Evolutionary conservation across 192 early-diverging fungal species (phyloP).

Genomic region (Phycomyces nitens): DNA sequence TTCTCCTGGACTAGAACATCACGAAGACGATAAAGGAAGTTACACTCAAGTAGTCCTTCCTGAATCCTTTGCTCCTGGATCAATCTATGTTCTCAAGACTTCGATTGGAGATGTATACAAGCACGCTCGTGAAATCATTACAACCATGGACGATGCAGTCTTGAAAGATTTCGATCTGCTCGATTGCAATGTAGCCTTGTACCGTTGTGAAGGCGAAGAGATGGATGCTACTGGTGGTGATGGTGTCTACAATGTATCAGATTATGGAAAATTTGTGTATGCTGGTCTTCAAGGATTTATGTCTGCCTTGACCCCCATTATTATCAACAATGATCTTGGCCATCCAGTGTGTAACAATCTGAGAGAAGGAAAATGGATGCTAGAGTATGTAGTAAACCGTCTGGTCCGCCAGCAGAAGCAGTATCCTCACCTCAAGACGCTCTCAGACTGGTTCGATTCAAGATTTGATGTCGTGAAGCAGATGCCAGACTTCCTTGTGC

Average conservation of each 20-base stretch:
- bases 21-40: slow-evolving; percentile 48
- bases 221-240: slow-evolving; percentile 70
- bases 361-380: slow-evolving; percentile 86
- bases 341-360: slow-evolving; percentile 90
- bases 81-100: slow-evolving; percentile 69
- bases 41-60: slow-evolving; percentile 62
- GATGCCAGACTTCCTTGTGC: slow-evolving; percentile 79
- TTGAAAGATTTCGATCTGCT: slow-evolving; percentile 54
- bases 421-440: slow-evolving; percentile 6
- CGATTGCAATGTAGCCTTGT: slow-evolving; percentile 86
- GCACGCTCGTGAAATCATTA: slow-evolving; percentile 54
- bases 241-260: slow-evolving; percentile 86
- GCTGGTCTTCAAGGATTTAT: slow-evolving; percentile 93
- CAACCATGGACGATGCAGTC: slow-evolving; percentile 60
- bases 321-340: slow-evolving; percentile 85
- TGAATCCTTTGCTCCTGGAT: slow-evolving; percentile 79
- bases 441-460: slow-evolving; percentile 76
- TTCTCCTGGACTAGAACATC: slow-evolving; percentile 42
- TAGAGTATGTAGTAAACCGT: slow-evolving; percentile 81
- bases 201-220: slow-evolving; percentile 88
- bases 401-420: slow-evolving; percentile 50
- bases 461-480: slow-evolving; percentile 68
- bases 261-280: slow-evolving; percentile 78
- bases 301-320: slow-evolving; percentile 74
- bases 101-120: slow-evolving; percentile 49